Percentiles rank a stretch among this genome's conserved stretches.
phyloP scores from a whole-genome alignment of 78 protist species.

The Guillardia theta region DNA sequence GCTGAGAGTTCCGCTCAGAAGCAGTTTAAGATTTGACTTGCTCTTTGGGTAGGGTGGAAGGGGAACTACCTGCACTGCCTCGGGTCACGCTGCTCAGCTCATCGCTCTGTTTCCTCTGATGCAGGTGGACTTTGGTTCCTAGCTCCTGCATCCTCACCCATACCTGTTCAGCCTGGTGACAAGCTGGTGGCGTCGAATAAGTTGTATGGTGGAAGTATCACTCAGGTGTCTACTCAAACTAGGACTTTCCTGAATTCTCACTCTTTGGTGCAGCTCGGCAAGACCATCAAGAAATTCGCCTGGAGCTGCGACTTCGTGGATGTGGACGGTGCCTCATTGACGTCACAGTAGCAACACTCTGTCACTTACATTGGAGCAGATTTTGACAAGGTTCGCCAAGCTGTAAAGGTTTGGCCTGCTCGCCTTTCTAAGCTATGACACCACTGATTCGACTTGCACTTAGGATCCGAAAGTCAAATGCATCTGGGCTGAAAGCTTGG shows the following conservation, averaged over 20 bases:
- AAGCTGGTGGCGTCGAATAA: constrained; percentile 47
- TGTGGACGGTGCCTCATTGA: too few relatives aligned
- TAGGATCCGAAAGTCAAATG: constrained; percentile 53
- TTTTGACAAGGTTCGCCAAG: too few relatives aligned
- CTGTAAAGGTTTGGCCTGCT: too few relatives aligned
- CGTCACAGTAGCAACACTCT: too few relatives aligned
- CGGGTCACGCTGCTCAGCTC: constrained; percentile 59
- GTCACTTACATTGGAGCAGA: too few relatives aligned
- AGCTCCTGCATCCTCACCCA: too few relatives aligned
- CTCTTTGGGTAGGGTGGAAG: too few relatives aligned
- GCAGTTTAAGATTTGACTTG: too few relatives aligned
- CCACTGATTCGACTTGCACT: too few relatives aligned
- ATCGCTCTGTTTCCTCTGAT: background rate
- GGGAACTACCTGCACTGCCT: background rate
- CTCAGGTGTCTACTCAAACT: too few relatives aligned
- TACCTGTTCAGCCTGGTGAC: constrained; percentile 63
- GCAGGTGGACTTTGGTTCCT: background rate
- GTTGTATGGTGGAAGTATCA: constrained; percentile 56
- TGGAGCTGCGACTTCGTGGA: background rate
- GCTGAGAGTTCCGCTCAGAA: too few relatives aligned
- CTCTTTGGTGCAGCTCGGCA: constrained; percentile 51
- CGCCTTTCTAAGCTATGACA: too few relatives aligned
- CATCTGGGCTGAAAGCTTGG: constrained; percentile 67
- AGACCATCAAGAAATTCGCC: constrained; percentile 13
- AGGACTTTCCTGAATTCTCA: constrained; percentile 45